Conservation (phyloP, 768 basidiomycete genomes). For the Panus rudis region DNA sequence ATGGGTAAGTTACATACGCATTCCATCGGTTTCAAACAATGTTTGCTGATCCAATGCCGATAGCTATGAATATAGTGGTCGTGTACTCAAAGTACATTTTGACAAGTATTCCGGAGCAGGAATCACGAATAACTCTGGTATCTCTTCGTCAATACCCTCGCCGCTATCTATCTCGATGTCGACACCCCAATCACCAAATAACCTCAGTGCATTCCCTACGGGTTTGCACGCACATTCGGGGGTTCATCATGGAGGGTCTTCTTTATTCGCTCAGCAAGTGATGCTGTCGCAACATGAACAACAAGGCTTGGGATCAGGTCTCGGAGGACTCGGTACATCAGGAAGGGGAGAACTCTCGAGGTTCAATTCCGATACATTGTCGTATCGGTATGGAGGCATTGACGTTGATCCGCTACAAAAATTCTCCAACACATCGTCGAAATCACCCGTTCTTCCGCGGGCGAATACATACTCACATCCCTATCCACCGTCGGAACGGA, state of each 20-base stretch:
- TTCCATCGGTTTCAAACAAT: not conserved
- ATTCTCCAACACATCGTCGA: too few relatives aligned
- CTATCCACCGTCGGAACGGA: too few relatives aligned
- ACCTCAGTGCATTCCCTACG: not conserved
- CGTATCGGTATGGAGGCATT: too few relatives aligned
- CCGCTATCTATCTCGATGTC: slow-evolving; percentile 20
- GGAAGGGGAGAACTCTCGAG: not conserved
- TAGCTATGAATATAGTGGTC: slow-evolving; percentile 86
- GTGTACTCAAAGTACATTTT: slow-evolving; percentile 82
- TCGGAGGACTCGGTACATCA: not conserved
- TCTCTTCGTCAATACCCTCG: too few relatives aligned
- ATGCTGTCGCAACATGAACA: slow-evolving; percentile 7
- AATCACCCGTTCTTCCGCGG: too few relatives aligned
- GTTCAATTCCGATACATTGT: too few relatives aligned
- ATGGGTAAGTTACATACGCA: slow-evolving; percentile 57
- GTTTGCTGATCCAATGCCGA: slow-evolving; percentile 2
- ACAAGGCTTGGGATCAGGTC: not conserved
- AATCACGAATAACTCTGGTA: too few relatives aligned
- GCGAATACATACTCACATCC: too few relatives aligned
- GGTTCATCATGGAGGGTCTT: not conserved
- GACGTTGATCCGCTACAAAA: too few relatives aligned
- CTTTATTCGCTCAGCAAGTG: slow-evolving; percentile 10
- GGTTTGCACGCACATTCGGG: not conserved
- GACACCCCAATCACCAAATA: slow-evolving; percentile 16
- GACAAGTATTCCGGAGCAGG: slow-evolving; percentile 63